Evolutionary conservation across 2,329 filamentous ascomycete species (phyloP), one percentile per base, ranked within the genome.

Genomic region (Grosmannia penicillata): DNA sequence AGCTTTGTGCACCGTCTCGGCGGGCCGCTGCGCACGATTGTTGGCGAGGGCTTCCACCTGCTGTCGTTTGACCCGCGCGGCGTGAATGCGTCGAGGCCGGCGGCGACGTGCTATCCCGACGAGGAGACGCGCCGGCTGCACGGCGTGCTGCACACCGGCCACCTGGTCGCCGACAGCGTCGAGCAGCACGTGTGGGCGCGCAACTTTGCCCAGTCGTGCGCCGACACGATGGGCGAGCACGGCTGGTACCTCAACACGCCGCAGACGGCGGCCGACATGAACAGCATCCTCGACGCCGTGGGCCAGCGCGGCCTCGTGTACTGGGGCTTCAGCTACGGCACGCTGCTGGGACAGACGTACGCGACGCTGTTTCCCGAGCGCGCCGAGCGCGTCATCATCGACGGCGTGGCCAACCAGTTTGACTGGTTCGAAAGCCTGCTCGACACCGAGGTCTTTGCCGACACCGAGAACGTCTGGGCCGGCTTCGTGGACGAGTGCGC

Each of bases 281-380:
- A 35, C 33, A 35, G 33, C 24, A 26, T 35, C 11, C 33, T 35
- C 15, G 33, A 35, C 17, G 33, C 33, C 8, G 22, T 35, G 17
- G 33, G 33, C 17, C 33, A 35, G 33, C 23, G 27, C 8, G 24
- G n/a, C 10, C 23, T 35, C 21, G 33, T 35, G 10, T 35, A 35
- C 33, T 35, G 33, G 33, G 33, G 33, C 17, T 35, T 35, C 24
- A 35, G 33, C 24, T 35, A 35, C 7, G 33, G 33, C 15, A 35
- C 33, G 33, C 33, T 35, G 24, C 33, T 35, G 15, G 33, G 33
- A 4, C 33, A 35, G 33, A 35, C 33, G 6, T 35, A 35, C 15
- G 33, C 33, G 14, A 26, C 23, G 24, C 10, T 35, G 33, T 35
- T 35, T 8, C 33, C 33, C 2, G 33, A 35, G 33, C 33, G 33